These are phyloP conservation scores for Adansonia digitata DNA, from an alignment of 345 rosid genomes.

Conservation along the genomic window DNA sequence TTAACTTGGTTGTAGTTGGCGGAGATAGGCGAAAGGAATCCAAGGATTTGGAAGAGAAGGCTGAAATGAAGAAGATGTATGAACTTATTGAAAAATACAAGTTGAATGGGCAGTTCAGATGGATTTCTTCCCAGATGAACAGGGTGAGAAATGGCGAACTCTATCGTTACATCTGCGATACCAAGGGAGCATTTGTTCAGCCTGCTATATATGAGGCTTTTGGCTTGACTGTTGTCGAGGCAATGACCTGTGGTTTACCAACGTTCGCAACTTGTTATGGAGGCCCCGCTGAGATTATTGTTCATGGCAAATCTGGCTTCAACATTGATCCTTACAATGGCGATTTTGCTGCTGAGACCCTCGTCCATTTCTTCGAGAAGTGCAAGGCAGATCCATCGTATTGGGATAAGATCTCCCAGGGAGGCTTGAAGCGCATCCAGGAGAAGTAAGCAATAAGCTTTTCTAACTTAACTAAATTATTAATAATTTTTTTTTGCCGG, in stretches of 20 bases:
- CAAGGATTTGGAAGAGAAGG: slow-evolving; percentile 72
- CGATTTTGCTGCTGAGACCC: slow-evolving; percentile 59
- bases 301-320: slow-evolving; percentile 77
- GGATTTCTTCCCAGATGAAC: slow-evolving; percentile 95
- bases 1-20: slow-evolving; percentile 83
- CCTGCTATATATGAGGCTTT: slow-evolving; percentile 85
- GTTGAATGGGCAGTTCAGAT: slow-evolving; percentile 70
- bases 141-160: slow-evolving; percentile 81
- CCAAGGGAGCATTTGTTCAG: slow-evolving; percentile 88
- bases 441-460: slow-evolving; percentile 50
- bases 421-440: slow-evolving; percentile 66
- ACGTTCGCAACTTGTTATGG: slow-evolving; percentile 80
- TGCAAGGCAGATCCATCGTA: slow-evolving; percentile 54
- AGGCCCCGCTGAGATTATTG: slow-evolving; percentile 91
- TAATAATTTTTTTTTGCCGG: too few relatives aligned
- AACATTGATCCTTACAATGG: slow-evolving; percentile 86
- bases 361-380: slow-evolving; percentile 66
- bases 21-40: slow-evolving; percentile 91
- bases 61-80: slow-evolving; percentile 87
- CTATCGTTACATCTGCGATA: slow-evolving; percentile 71
- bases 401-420: slow-evolving; percentile 67
- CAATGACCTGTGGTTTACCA: slow-evolving; percentile 86
- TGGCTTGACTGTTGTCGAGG: slow-evolving; percentile 84
- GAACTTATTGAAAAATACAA: slow-evolving; percentile 57
- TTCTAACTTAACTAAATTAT: neutral